These are phyloP conservation scores for Cutaneotrichosporon sp. DNA, from an alignment of 1,284 basidiomycete species.

Conservation along the genomic window DNA sequence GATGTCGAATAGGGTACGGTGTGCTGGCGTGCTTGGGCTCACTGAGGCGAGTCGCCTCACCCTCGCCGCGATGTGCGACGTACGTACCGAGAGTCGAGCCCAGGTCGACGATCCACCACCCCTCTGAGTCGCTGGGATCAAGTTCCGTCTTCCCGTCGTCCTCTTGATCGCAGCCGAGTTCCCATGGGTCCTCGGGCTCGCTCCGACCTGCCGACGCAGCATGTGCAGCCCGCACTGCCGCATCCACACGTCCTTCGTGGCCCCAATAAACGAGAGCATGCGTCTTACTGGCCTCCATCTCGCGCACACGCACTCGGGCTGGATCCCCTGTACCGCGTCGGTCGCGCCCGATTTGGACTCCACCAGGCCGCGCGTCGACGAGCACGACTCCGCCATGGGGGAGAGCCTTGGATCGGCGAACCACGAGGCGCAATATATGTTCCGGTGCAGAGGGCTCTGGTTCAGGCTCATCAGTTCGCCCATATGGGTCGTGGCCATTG, in stretches of 20 bases:
- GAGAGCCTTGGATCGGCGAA: conserved; percentile 32
- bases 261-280: conserved; percentile 44
- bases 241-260: conserved; percentile 12
- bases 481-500: conserved; percentile 13
- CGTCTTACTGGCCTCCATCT: conserved; percentile 52
- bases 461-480: background rate
- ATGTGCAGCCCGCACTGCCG: background rate
- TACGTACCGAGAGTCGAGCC: conserved; percentile 52
- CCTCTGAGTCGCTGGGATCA: conserved; percentile 20
- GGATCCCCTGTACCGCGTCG: conserved; percentile 34
- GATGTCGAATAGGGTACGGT: conserved; percentile 38
- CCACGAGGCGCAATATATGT: conserved; percentile 47
- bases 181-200: background rate
- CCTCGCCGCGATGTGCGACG: conserved; percentile 28
- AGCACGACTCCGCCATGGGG: conserved; percentile 35
- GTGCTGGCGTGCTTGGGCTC: conserved; percentile 39
- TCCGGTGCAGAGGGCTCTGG: conserved; percentile 16
- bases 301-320: conserved; percentile 44
- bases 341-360: conserved; percentile 49
- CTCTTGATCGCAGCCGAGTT: background rate
- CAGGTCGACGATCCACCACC: conserved; percentile 49
- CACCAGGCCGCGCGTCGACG: conserved; percentile 46
- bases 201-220: background rate
- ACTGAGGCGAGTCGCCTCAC: conserved; percentile 24
- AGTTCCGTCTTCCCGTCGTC: background rate